Base-by-base conservation (phyloP, 768 basidiomycete species). In the Xerocomus brunneocitrinus region DNA sequence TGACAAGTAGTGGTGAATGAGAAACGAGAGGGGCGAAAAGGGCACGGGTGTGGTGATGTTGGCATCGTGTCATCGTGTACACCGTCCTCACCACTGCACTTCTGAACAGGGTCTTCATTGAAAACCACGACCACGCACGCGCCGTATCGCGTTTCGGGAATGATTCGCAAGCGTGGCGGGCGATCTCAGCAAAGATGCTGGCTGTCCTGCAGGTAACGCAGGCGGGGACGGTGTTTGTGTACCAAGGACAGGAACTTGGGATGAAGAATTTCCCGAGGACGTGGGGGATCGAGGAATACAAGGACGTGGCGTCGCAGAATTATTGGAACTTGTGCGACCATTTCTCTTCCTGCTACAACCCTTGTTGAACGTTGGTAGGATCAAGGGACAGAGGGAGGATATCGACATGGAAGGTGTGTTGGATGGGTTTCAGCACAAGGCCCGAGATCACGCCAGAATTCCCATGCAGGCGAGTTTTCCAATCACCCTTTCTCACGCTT, bases 241-340 rank as follows among this genome's bases (percentile, higher is more conserved):
- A 83, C 63, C 85, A 90, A 70, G 88, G 87, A 6, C 76, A 89
- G 65, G 89, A 90, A 62, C 75, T 90, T 0, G 87, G 81, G 0
- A 69, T 85, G 65, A 79, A 75, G 66, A 85, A 85, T 52, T 80
- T 84, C 56, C 82, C 84, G 16, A 62, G 73, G 45, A 61, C 68
- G 14, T 90, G 87, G 87, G 79, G 12, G 2, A 3, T 34, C 32
- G 83, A 87, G 52, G 84, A 87, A 60, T 90, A 88, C 67, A 83
- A 83, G 61, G 88, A 88, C 49, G 76, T 85, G 38, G 82, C 82
- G 34, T 74, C 81, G 4, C 74, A 76, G 57, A 85, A 83, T 60
- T 82, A 77, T 58, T 85, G 79, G 74, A 71, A 76, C 3, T 62
- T 73, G 85, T 82, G 47, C 36, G 78, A 68, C 3, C 3, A 2